Base-by-base conservation (phyloP, 148 eudicot genomes). In the Rhododendron williamsianum region DNA sequence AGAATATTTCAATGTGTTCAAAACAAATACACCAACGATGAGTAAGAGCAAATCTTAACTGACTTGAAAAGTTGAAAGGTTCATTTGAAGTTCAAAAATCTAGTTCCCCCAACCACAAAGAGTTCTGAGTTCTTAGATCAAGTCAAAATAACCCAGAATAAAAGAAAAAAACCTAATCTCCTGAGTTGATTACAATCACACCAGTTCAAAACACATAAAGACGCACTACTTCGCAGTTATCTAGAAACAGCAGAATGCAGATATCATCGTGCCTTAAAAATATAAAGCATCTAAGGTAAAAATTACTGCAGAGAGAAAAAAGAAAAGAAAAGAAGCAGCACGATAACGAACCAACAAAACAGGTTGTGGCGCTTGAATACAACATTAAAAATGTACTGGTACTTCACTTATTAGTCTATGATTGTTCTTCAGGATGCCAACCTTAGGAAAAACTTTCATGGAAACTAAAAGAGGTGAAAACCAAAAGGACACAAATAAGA, bases 391-490 rank as follows among this genome's bases (percentile, higher is more conserved):
- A n/a, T 72, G 65, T 25, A 81, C 71, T 19, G 9, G 54, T 51
- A 36, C 43, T 80, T 81, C 71, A 71, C 49, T 85, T 85, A 85
- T 86, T 86, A 52, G 71, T 82, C 83, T 15, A 58, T 72, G 84
- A 67, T 46, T 74, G 76, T n/a, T 23, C 33, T 63, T 23, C 52
- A 65, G 67, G 84, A 82, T 25, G 83, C 52, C 80, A 85, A 45
- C 67, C n/a, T 58, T 58, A 3, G 58, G 12, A 58, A 16, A 72
- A 69, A 12, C 83, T 80, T 9, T 30, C 23, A 54, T 12, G 71
- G 35, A 71, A 72, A 86, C 46, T 33, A 21, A 54, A 76, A 73
- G 23, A 46, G 51, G 49, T 65, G 79, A 78, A 85, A 69, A 76
- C 3, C 30, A 27, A 45, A 30, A 80, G 77, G 33, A 81, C 21